phyloP scores from a whole-genome alignment of 78 protist genomes.

The Dictyostelium brefeldianum region DNA sequence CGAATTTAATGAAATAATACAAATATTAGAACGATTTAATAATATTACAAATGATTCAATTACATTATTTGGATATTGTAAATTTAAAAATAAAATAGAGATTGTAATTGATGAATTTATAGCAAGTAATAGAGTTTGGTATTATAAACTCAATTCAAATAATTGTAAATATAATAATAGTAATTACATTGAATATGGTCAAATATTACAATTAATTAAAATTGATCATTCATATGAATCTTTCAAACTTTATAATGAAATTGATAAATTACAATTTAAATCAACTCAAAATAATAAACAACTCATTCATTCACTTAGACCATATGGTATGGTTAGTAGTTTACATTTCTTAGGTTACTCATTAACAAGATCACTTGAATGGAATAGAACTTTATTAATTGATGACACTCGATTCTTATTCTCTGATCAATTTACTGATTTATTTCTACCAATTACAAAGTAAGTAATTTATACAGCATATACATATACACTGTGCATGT shows the following conservation, averaged over 20 bases:
- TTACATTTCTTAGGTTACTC: not conserved
- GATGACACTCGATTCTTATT: not conserved
- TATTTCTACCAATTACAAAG: not conserved
- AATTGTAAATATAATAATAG: not conserved
- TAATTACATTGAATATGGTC: not conserved
- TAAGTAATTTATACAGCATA: too few species aligned
- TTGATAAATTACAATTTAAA: not conserved
- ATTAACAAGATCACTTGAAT: not conserved
- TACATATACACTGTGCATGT: too few species aligned
- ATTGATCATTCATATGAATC: not conserved
- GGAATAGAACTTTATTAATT: not conserved
- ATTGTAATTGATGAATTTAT: not conserved
- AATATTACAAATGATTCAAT: not conserved
- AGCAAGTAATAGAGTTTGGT: not conserved
- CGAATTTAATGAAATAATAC: not conserved
- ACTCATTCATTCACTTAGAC: not conserved
- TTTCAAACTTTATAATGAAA: not conserved
- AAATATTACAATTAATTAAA: not conserved
- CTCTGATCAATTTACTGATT: not conserved
- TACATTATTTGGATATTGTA: slow-evolving; percentile 5
- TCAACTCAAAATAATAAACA: not conserved
- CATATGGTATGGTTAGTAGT: not conserved
- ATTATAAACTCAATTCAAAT: not conserved
- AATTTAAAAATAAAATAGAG: not conserved
- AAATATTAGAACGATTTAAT: not conserved